These are phyloP conservation scores for Talaromyces proteolyticus DNA, from an alignment of 495 filamentous ascomycete species.

Conservation along the genomic window DNA sequence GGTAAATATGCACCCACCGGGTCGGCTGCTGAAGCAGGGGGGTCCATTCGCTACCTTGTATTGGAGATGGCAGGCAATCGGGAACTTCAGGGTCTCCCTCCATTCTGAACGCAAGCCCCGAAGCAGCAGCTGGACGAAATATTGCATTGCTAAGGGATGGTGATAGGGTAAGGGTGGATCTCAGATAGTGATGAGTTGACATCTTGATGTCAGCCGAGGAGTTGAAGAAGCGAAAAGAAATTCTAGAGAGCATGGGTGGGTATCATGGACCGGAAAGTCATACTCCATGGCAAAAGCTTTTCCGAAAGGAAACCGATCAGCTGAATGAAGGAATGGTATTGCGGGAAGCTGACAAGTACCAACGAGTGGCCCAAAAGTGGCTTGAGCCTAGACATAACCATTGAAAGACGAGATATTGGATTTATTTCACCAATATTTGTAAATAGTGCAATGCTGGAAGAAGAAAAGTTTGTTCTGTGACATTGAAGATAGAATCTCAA, in stretches of 20 bases:
- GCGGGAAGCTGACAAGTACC: conserved; percentile 42
- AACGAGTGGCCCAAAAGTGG: conserved; percentile 42
- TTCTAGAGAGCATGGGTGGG: conserved; percentile 27
- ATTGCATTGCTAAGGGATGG: conserved; percentile 48
- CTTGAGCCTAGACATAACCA: conserved; percentile 46
- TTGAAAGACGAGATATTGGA: conserved; percentile 17
- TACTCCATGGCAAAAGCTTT: conserved; percentile 48
- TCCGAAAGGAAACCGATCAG: conserved; percentile 43
- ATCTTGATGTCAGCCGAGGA: conserved; percentile 53
- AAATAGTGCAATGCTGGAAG: not conserved
- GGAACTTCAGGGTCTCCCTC: conserved; percentile 50
- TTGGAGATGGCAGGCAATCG: conserved; percentile 51
- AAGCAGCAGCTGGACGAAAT: conserved; percentile 56
- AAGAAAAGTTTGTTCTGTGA: conserved; percentile 5
- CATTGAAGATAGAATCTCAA: too few species aligned
- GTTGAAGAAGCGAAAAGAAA: conserved; percentile 55
- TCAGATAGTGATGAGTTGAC: conserved; percentile 47
- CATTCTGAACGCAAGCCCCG: conserved; percentile 51
- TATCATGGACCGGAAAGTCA: conserved; percentile 29
- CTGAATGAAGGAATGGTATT: conserved; percentile 50
- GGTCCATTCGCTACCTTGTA: conserved; percentile 45
- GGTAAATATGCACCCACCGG: conserved; percentile 51
- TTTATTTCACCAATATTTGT: not conserved
- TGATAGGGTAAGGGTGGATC: conserved; percentile 50
- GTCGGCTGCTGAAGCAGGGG: conserved; percentile 37